These are phyloP conservation scores for Metarhizium sp. DNA, from an alignment of 2,329 filamentous ascomycete genomes.

Conservation along the genomic window DNA sequence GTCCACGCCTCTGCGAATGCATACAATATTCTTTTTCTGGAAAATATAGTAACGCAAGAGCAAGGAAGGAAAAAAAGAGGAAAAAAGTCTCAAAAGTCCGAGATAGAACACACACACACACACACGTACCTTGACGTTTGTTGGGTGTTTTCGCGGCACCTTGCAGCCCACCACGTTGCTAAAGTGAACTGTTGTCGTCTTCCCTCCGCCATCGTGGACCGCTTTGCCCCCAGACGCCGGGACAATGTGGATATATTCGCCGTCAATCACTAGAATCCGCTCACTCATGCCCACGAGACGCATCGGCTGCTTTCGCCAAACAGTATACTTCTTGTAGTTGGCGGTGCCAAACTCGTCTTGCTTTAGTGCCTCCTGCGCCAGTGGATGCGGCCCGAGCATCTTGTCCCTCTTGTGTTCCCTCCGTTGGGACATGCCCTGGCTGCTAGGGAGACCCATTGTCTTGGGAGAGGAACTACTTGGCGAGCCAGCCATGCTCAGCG, in stretches of 20 bases:
- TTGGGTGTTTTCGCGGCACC: constrained; percentile 69
- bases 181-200: constrained; percentile 75
- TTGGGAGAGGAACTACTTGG: constrained; percentile 64
- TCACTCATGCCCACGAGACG: constrained; percentile 69
- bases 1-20: not conserved
- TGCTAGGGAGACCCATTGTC: constrained; percentile 43
- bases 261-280: constrained; percentile 68
- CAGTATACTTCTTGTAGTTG: constrained; percentile 67
- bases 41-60: not conserved
- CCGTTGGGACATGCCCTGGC: constrained; percentile 21
- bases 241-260: constrained; percentile 81
- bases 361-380: constrained; percentile 54
- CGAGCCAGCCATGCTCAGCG: constrained; percentile 57
- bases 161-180: constrained; percentile 76
- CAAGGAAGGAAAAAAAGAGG: too few relatives aligned
- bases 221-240: constrained; percentile 59
- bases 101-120: not conserved
- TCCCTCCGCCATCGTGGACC: constrained; percentile 52
- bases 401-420: constrained; percentile 44
- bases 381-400: constrained; percentile 52
- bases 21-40: not conserved
- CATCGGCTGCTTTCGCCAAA: constrained; percentile 77
- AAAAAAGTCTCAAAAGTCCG: too few relatives aligned
- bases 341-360: constrained; percentile 48
- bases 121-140: constrained; percentile 61